phyloP scores from a whole-genome alignment of 2,329 filamentous ascomycete genomes.

The Podosphaera fusca region DNA sequence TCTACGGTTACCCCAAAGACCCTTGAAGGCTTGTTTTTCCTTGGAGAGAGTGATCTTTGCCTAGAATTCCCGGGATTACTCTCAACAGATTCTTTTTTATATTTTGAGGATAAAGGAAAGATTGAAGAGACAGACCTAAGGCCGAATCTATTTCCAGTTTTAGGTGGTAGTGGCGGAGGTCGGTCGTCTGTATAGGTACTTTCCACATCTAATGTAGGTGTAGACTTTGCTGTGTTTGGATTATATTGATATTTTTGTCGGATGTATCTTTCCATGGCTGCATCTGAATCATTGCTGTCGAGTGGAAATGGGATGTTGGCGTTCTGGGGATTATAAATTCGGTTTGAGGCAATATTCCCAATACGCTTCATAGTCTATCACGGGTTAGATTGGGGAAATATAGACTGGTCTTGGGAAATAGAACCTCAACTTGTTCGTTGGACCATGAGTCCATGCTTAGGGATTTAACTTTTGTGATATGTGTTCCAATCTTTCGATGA shows the following conservation, averaged over 20 bases:
- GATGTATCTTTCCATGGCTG: conserved; percentile 87
- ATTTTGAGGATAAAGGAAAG: conserved; percentile 28
- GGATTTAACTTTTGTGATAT: conserved; percentile 97
- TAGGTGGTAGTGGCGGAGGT: conserved; percentile 34
- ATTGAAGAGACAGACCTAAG: conserved; percentile 38
- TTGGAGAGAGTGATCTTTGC: conserved; percentile 9
- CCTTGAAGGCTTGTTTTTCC: conserved; percentile 33
- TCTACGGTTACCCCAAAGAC: conserved; percentile 47
- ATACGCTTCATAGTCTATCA: conserved; percentile 75
- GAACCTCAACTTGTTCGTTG: conserved; percentile 84
- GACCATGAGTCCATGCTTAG: conserved; percentile 97
- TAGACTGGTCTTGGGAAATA: conserved; percentile 10
- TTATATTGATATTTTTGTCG: conserved; percentile 65
- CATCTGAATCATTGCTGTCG: conserved; percentile 79
- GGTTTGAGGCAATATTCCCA: conserved; percentile 71
- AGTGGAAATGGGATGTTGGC: conserved; percentile 65
- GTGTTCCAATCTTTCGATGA: conserved; percentile 89
- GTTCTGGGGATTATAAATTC: conserved; percentile 69
- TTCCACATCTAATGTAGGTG: conserved; percentile 15
- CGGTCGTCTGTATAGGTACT: conserved; percentile 30
- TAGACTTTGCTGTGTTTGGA: conserved; percentile 26
- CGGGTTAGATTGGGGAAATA: conserved; percentile 5
- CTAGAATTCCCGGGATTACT: conserved; percentile 3
- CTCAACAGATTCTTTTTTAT: conserved; percentile 9
- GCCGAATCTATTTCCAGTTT: conserved; percentile 34